Evolutionary conservation across 2,329 filamentous ascomycete species (phyloP).

Genomic region (Penicillium sp.): DNA sequence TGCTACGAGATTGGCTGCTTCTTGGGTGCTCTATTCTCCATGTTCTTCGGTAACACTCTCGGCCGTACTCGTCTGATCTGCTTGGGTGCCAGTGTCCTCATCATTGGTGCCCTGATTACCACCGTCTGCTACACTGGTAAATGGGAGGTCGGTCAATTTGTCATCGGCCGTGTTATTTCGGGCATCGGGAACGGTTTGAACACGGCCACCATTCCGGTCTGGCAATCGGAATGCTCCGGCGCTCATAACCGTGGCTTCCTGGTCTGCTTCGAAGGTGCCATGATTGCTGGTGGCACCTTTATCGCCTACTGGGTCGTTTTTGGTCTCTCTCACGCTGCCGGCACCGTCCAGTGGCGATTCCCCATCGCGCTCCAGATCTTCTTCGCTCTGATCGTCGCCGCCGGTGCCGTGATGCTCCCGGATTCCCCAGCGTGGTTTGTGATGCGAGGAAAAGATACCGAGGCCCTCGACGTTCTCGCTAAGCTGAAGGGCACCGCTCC

Average conservation of each 20-base stretch:
- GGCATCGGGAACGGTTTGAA: slow-evolving; percentile 37
- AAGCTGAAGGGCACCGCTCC: slow-evolving; percentile 36
- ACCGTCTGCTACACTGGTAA: slow-evolving; percentile 17
- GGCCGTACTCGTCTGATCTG: slow-evolving; percentile 44
- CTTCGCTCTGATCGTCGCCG: slow-evolving; percentile 2
- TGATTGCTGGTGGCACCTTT: slow-evolving; percentile 31
- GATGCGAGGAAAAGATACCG: slow-evolving; percentile 45
- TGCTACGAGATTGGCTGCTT: slow-evolving; percentile 45
- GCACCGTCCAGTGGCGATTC: slow-evolving; percentile 15
- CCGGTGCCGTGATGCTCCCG: slow-evolving; percentile 35
- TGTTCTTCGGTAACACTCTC: slow-evolving; percentile 5
- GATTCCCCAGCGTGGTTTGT: slow-evolving; percentile 53
- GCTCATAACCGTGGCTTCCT: slow-evolving; percentile 33
- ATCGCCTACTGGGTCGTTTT: slow-evolving; percentile 36
- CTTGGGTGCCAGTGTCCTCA: slow-evolving; percentile 48
- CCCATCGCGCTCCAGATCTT: slow-evolving; percentile 9
- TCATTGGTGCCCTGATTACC: slow-evolving; percentile 30
- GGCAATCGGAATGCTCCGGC: slow-evolving; percentile 35
- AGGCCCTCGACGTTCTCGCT: slow-evolving; percentile 45
- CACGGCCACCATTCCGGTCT: slow-evolving; percentile 38
- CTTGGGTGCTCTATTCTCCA: slow-evolving; percentile 8
- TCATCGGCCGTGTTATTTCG: slow-evolving; percentile 34
- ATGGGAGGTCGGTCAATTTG: slow-evolving; percentile 39
- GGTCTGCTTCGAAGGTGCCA: slow-evolving; percentile 32
- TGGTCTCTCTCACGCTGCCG: slow-evolving; percentile 31